Conservation (phyloP, 2,329 filamentous ascomycete species). For the Colletotrichum sp. region DNA sequence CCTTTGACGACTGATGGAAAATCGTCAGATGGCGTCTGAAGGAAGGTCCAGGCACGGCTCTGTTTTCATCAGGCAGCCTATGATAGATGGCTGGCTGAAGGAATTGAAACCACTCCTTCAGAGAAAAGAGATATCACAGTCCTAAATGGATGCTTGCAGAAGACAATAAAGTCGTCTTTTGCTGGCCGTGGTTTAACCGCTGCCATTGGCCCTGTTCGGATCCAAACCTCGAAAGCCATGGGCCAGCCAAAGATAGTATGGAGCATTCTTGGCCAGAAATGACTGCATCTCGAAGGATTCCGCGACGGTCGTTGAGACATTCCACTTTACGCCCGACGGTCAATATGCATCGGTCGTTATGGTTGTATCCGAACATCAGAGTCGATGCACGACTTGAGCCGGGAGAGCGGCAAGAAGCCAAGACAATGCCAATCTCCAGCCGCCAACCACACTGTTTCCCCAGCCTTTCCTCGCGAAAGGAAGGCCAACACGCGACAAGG, state of each 20-base stretch:
- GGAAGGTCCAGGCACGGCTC: neutral
- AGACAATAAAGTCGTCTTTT: neutral
- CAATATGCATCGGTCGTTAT: neutral
- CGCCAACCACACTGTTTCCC: neutral
- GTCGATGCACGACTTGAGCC: neutral
- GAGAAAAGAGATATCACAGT: neutral
- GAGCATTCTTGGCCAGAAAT: neutral
- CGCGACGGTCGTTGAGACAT: neutral
- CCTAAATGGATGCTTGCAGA: neutral
- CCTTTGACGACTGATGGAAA: neutral
- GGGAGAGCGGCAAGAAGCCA: conserved; percentile 11
- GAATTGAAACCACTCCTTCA: neutral
- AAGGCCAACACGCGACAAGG: neutral
- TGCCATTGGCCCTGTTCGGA: neutral
- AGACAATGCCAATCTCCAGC: neutral
- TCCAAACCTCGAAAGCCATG: neutral
- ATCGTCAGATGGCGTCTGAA: neutral
- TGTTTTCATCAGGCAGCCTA: neutral
- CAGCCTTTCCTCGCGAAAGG: neutral
- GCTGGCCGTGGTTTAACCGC: neutral
- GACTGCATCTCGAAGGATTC: neutral
- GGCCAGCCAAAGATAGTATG: neutral
- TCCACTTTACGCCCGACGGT: conserved; percentile 5
- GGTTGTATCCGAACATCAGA: neutral
- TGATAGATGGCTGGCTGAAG: neutral